phyloP scores from a whole-genome alignment of 2,329 filamentous ascomycete species.

The Cladosporium sphaerospermum region DNA sequence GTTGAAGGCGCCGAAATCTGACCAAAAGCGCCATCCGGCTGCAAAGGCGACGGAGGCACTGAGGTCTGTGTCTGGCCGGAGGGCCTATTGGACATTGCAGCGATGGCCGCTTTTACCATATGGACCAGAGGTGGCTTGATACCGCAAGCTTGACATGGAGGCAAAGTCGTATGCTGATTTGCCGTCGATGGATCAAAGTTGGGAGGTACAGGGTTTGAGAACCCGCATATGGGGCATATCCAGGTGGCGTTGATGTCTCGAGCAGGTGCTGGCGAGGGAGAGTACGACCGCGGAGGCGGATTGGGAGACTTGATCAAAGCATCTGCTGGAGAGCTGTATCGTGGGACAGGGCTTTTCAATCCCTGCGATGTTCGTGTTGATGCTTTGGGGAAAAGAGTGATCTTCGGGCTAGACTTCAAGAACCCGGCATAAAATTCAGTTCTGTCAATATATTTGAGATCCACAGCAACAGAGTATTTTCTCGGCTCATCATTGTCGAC shows the following conservation, averaged over 20 bases:
- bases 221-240: constrained; percentile 94
- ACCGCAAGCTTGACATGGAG: constrained; percentile 85
- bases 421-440: constrained; percentile 91
- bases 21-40: background rate
- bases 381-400: constrained; percentile 80
- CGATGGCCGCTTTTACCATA: constrained; percentile 79
- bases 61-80: constrained; percentile 10
- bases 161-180: constrained; percentile 69
- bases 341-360: constrained; percentile 45
- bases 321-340: constrained; percentile 39
- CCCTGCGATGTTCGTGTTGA: constrained; percentile 49
- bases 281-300: constrained; percentile 41
- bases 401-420: constrained; percentile 87
- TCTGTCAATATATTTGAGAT: constrained; percentile 84
- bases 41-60: background rate
- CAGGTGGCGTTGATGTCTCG: constrained; percentile 64
- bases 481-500: constrained; percentile 83
- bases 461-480: constrained; percentile 74
- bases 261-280: constrained; percentile 42
- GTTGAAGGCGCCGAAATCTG: background rate
- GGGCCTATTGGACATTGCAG: constrained; percentile 58
- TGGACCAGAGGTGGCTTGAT: constrained; percentile 83
- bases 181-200: constrained; percentile 86
- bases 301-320: constrained; percentile 39
- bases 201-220: constrained; percentile 84